Base-by-base conservation (phyloP, 371 early-diverging fungal genomes). In the Dichotomocladium elegans region DNA sequence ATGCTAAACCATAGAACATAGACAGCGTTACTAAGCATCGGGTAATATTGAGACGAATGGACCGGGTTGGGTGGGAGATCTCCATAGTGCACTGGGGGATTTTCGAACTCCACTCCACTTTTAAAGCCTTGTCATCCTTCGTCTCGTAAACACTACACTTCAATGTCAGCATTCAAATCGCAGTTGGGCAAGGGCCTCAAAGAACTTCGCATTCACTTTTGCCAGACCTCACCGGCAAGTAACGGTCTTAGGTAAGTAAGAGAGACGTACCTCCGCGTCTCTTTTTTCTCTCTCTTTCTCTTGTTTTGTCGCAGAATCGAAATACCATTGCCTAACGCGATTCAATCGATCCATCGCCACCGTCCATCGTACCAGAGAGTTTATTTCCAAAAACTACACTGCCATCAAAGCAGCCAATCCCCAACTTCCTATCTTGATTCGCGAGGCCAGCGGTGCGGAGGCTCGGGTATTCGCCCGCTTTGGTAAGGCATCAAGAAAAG, bases 141-240 rank as follows among this genome's bases (percentile, higher is more conserved):
- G 9, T 33, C 27, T 41, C 27, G 10, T 51, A 46, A 22, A 15
- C 47, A 19, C 19, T 28, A 37, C 37, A 37, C 17, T 34, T 22
- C n/a, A 46, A 72, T 72, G 76, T 75, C 76, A 56, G 66, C 65
- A 48, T 59, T 72, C 31, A 70, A 58, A 58, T 64, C 72, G 50
- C 66, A 64, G 58, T 68, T 85, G 60, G 51, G 81, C 53, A 86
- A 85, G 63, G 74, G 80, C 60, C 73, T 95, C 43, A 87, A 87
- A 70, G 96, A 95, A 68, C 82, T 95, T 35, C 90, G 96, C 60
- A 81, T 95, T 48, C 96, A 95, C 70, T 81, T 91, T 70, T 91
- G 91, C 70, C 93, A 90, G 72, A 87, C 82, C 15, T 84, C 85
- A n/a, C 77, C 90, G 47, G 85, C 88, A 37, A 90, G 91, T 79